Percentiles rank a stretch among this genome's conserved stretches.
These are phyloP conservation scores for Plasmodium reichenowi DNA, from an alignment of 169 alveolate genomes.

Conservation along the genomic window DNA sequence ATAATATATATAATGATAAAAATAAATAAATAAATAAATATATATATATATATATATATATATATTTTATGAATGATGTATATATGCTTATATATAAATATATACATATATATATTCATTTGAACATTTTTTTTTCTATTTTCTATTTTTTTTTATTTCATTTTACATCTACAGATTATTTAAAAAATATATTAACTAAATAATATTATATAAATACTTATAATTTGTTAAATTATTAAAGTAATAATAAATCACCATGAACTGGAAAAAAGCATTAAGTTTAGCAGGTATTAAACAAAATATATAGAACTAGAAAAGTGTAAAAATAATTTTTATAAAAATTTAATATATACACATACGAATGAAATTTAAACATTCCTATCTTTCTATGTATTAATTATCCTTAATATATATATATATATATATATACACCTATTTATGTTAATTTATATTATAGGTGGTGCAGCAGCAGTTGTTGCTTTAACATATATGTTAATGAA, in stretches of 20 bases:
- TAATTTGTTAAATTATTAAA: conserved; percentile 14
- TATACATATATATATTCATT: not conserved
- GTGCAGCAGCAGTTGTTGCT: conserved; percentile 84
- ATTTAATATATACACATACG: not conserved
- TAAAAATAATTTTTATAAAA: not conserved
- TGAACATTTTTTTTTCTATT: not conserved
- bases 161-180: conserved; percentile 3
- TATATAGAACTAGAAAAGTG: conserved; percentile 9
- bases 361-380: no score
- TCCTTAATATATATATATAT: conserved; percentile 5
- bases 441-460: conserved; percentile 52
- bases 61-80: no score
- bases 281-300: conserved; percentile 53
- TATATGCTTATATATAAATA: no score
- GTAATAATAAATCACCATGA: conserved; percentile 23
- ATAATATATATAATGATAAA: no score
- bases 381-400: no score
- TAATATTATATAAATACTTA: not conserved
- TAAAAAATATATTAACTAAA: not conserved
- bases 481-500: conserved; percentile 78
- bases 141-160: not conserved
- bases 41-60: no score
- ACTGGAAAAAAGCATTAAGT: conserved; percentile 75
- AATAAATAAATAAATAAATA: no score
- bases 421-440: not conserved